phyloP scores from a whole-genome alignment of 352 stramenopile species.

The Pythium graminicola region DNA sequence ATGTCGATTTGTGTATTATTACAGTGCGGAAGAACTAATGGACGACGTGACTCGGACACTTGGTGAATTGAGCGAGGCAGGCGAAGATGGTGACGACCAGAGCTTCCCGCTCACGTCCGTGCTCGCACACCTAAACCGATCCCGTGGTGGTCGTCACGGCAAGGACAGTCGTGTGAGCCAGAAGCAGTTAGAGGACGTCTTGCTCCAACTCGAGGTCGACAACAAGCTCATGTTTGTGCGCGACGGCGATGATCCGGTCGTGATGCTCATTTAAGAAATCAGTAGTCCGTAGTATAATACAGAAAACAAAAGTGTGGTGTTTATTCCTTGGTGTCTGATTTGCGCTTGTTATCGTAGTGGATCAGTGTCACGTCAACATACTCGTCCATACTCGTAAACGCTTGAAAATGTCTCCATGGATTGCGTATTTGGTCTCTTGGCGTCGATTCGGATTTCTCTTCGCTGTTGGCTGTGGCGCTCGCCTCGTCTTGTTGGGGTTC shows the following conservation, averaged over 20 bases:
- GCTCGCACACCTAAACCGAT: constrained; percentile 46
- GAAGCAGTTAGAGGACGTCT: constrained; percentile 58
- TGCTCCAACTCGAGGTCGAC: constrained; percentile 72
- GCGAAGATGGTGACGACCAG: constrained; percentile 49
- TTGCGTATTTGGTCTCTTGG: constrained; percentile 5
- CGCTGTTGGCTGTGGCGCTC: background rate
- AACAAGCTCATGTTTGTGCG: constrained; percentile 90
- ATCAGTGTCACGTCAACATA: constrained; percentile 66
- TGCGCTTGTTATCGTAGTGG: constrained; percentile 43
- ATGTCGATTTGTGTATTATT: background rate
- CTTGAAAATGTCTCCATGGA: constrained; percentile 49
- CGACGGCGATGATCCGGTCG: constrained; percentile 67
- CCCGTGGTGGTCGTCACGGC: constrained; percentile 20
- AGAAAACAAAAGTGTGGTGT: constrained; percentile 3
- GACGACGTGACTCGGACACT: constrained; percentile 58
- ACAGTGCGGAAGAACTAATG: constrained; percentile 49
- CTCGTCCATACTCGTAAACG: constrained; percentile 60
- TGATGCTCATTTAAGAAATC: constrained; percentile 78
- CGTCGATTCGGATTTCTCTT: background rate
- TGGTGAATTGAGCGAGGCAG: constrained; percentile 45
- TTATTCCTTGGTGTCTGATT: background rate
- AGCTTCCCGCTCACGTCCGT: constrained; percentile 53
- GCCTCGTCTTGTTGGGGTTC: background rate
- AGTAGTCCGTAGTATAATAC: constrained; percentile 21
- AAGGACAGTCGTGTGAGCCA: constrained; percentile 28